These are phyloP conservation scores for Penicillium paradoxum DNA, from an alignment of 495 filamentous ascomycete species.

Conservation along the genomic window DNA sequence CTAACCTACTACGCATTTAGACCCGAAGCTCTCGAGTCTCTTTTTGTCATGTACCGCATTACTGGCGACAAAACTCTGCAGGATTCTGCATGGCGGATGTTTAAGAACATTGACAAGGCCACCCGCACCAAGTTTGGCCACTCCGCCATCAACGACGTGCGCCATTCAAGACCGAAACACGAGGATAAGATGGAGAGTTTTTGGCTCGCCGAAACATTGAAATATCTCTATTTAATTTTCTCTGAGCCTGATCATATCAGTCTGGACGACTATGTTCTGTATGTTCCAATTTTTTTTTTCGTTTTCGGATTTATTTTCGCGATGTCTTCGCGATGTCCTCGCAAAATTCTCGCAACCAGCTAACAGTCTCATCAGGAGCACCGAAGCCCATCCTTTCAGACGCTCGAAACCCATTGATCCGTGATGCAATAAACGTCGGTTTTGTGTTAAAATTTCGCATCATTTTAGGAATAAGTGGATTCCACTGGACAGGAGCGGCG, in stretches of 20 bases:
- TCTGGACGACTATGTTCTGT: slow-evolving; percentile 66
- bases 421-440: background rate
- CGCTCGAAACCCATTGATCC: slow-evolving; percentile 29
- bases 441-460: background rate
- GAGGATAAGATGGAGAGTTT: slow-evolving; percentile 54
- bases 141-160: slow-evolving; percentile 57
- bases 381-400: slow-evolving; percentile 70
- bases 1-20: slow-evolving; percentile 19
- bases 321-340: background rate
- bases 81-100: slow-evolving; percentile 76
- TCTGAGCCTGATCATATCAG: slow-evolving; percentile 61
- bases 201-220: slow-evolving; percentile 75
- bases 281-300: slow-evolving; percentile 17
- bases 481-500: background rate
- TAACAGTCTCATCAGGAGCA: slow-evolving; percentile 46
- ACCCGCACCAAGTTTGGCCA: slow-evolving; percentile 56
- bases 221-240: slow-evolving; percentile 92
- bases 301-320: background rate
- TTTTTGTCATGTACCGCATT: slow-evolving; percentile 72
- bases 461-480: background rate
- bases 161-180: slow-evolving; percentile 24
- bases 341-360: background rate
- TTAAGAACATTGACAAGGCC: slow-evolving; percentile 54
- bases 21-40: slow-evolving; percentile 66
- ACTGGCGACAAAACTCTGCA: slow-evolving; percentile 63